These are phyloP conservation scores for Sodiomyces alkalinus DNA, from an alignment of 2,329 filamentous ascomycete species.

Conservation along the genomic window DNA sequence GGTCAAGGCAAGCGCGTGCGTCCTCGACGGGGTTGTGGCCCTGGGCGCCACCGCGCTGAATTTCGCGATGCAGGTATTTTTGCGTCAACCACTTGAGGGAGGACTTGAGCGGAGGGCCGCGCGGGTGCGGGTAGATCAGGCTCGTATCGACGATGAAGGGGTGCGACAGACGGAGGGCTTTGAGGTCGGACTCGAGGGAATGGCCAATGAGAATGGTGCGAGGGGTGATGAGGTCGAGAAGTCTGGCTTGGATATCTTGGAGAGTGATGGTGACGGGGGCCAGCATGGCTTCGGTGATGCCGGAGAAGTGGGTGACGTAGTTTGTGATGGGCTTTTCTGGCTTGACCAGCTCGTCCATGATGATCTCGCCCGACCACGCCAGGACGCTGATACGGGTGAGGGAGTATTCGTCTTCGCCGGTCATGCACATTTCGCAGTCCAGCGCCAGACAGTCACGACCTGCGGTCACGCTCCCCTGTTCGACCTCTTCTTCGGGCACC, in stretches of 20 bases:
- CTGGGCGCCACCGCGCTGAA: slow-evolving; percentile 60
- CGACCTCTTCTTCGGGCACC: slow-evolving; percentile 53
- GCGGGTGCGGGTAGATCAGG: slow-evolving; percentile 77
- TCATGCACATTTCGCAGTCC: slow-evolving; percentile 97
- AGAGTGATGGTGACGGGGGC: slow-evolving; percentile 71
- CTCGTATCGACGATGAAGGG: slow-evolving; percentile 90
- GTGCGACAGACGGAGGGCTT: slow-evolving; percentile 71
- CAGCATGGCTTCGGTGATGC: slow-evolving; percentile 79
- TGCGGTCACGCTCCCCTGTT: slow-evolving; percentile 69
- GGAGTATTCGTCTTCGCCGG: slow-evolving; percentile 62
- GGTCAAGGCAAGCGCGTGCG: slow-evolving; percentile 76
- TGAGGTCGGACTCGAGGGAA: slow-evolving; percentile 70
- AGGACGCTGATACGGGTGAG: slow-evolving; percentile 82
- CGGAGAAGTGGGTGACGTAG: slow-evolving; percentile 84
- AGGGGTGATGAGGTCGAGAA: slow-evolving; percentile 58
- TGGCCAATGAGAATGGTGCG: slow-evolving; percentile 65
- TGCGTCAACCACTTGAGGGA: slow-evolving; percentile 80
- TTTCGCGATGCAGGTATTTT: slow-evolving; percentile 73
- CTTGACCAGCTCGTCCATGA: slow-evolving; percentile 86
- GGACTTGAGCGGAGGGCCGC: slow-evolving; percentile 78
- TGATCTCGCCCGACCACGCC: slow-evolving; percentile 66
- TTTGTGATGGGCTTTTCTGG: slow-evolving; percentile 77
- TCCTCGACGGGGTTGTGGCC: slow-evolving; percentile 93
- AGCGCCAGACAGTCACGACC: slow-evolving; percentile 68
- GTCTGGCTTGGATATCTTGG: slow-evolving; percentile 62